phyloP scores from a whole-genome alignment of 371 early-diverging fungal species.

The Entomophthora muscae region DNA sequence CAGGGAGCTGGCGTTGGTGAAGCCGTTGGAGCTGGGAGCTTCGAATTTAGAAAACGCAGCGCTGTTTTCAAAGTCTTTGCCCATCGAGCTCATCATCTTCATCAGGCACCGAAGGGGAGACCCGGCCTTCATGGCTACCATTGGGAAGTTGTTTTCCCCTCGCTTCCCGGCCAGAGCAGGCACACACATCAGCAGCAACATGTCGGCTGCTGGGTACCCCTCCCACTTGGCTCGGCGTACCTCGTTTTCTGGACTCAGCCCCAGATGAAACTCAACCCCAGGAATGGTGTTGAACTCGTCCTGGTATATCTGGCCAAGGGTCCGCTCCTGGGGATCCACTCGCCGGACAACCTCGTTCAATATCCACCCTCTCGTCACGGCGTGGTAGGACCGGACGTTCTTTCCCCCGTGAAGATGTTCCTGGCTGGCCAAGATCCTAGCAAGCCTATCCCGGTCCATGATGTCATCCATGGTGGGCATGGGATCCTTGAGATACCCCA shows the following conservation, averaged over 20 bases:
- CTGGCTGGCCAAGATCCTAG: slow-evolving; percentile 30
- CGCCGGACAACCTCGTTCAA: slow-evolving; percentile 48
- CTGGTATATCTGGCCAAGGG: slow-evolving; percentile 32
- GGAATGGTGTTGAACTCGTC: slow-evolving; percentile 24
- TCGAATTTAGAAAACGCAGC: neutral
- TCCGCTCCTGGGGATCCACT: slow-evolving; percentile 28
- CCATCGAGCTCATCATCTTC: neutral
- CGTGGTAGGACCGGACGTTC: slow-evolving; percentile 35
- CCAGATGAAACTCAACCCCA: slow-evolving; percentile 29
- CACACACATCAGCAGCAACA: neutral
- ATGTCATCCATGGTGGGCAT: slow-evolving; percentile 15
- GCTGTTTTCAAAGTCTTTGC: neutral
- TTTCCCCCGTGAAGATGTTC: slow-evolving; percentile 39
- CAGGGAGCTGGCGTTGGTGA: slow-evolving; percentile 1
- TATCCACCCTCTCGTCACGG: slow-evolving; percentile 45
- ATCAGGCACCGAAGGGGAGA: neutral
- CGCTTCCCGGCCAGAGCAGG: neutral
- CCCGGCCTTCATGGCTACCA: neutral
- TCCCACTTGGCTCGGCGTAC: neutral
- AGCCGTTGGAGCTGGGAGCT: neutral
- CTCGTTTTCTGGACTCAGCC: neutral
- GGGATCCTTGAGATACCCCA: slow-evolving; percentile 28
- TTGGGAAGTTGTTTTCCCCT: neutral
- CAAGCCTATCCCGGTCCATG: slow-evolving; percentile 15
- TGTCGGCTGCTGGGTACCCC: neutral